Conservation (phyloP, 1,284 basidiomycete genomes). For the Cryptococcus sp. region DNA sequence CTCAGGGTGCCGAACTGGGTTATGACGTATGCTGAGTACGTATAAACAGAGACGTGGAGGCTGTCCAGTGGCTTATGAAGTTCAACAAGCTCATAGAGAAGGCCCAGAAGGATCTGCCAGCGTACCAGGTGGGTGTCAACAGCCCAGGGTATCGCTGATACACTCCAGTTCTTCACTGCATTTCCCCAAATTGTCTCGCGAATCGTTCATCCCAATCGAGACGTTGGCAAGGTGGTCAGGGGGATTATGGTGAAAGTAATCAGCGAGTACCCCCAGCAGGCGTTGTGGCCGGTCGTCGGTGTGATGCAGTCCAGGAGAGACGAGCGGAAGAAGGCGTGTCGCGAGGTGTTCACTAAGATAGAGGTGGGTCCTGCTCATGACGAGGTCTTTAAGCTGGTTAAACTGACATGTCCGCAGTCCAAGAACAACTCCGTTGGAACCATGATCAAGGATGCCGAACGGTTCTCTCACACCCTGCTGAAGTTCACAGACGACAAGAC, state of each 20-base stretch:
- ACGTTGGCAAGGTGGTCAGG: slow-evolving; percentile 65
- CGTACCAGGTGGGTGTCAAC: slow-evolving; percentile 63
- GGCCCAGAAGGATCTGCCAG: slow-evolving; percentile 60
- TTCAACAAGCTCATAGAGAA: slow-evolving; percentile 60
- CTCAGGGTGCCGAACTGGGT: background rate
- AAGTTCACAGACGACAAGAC: slow-evolving; percentile 39
- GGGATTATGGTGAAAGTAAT: slow-evolving; percentile 73
- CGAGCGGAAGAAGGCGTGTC: slow-evolving; percentile 55
- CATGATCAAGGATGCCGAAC: slow-evolving; percentile 37
- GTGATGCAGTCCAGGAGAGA: slow-evolving; percentile 79
- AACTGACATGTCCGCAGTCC: background rate
- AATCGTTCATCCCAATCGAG: slow-evolving; percentile 73
- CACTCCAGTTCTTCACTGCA: slow-evolving; percentile 87
- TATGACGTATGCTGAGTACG: too few species aligned
- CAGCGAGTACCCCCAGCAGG: slow-evolving; percentile 80
- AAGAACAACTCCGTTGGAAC: background rate
- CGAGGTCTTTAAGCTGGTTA: background rate
- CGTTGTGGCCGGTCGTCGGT: slow-evolving; percentile 88
- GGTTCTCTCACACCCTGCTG: slow-evolving; percentile 36
- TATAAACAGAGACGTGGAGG: slow-evolving; percentile 6
- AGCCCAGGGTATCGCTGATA: background rate
- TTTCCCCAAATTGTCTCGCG: slow-evolving; percentile 97
- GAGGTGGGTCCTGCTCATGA: slow-evolving; percentile 21
- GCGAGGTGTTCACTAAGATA: slow-evolving; percentile 35
- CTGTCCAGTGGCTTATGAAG: slow-evolving; percentile 35